These are phyloP conservation scores for Naegleria gruberi DNA, from an alignment of 208 protist species.

Conservation along the genomic window DNA sequence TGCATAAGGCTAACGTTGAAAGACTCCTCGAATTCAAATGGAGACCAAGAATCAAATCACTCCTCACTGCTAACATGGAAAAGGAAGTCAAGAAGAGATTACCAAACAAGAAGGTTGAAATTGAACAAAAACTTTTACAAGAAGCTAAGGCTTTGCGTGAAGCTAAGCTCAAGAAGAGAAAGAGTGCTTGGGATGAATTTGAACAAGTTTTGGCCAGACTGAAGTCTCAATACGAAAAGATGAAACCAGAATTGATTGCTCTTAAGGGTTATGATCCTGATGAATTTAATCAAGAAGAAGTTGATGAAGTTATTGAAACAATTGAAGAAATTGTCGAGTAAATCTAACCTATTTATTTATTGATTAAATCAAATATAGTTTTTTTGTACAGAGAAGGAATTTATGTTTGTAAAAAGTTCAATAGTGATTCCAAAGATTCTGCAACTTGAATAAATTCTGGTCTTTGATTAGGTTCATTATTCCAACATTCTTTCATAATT, in stretches of 20 bases:
- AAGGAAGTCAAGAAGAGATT: slow-evolving; percentile 33
- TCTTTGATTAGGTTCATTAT: too few species aligned
- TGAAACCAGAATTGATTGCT: neutral
- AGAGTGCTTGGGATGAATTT: neutral
- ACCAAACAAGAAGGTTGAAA: neutral
- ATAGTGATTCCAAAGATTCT: too few species aligned
- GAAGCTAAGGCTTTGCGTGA: neutral
- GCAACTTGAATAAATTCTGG: too few species aligned
- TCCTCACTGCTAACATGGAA: slow-evolving; percentile 49
- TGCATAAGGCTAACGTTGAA: slow-evolving; percentile 45
- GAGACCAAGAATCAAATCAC: slow-evolving; percentile 53
- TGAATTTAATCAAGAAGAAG: neutral
- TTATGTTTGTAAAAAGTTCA: too few species aligned
- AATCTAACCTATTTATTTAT: neutral
- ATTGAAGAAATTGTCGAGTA: neutral
- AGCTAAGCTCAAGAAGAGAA: neutral
- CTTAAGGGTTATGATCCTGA: neutral
- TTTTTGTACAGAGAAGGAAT: too few species aligned
- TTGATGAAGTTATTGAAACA: neutral
- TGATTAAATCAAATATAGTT: too few species aligned
- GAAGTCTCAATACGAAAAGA: neutral
- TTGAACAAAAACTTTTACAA: neutral
- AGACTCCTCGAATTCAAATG: slow-evolving; percentile 65
- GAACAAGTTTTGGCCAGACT: neutral
- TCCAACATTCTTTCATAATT: too few species aligned